Base-by-base conservation (phyloP, 192 early-diverging fungal genomes). In the Rhizophagus clarus region DNA sequence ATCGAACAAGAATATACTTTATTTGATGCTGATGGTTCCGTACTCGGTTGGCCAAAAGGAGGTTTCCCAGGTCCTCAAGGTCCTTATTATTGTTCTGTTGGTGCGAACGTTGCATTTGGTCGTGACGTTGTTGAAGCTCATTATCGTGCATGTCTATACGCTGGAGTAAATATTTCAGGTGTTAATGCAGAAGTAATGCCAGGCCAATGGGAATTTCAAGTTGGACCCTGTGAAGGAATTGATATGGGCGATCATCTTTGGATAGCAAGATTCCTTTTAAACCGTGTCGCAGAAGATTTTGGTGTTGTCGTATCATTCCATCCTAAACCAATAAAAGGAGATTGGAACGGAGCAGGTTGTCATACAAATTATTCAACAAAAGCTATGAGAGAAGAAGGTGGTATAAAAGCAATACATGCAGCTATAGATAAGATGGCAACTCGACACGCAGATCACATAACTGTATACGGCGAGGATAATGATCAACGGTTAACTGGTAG, bases 281-380 rank as follows among this genome's bases (percentile, higher is more conserved):
- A 88, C 26, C 88, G 88, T 64, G 88, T 89, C 14, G 82, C 88
- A 22, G 88, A 89, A 85, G 88, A 89, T 85, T 89, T 89, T 82
- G 87, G 85, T 69, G 77, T 89, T 60, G 80, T 82, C 3, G 88
- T 89, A 29, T 86, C 86, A 5, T 87, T 89, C 61, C 86, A 89
- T 83, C 88, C 88, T 47, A 89, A 89, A 82, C 88, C 88, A 80
- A 85, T 89, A 66, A 86, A 85, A 51, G 88, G 88, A 74, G 88
- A 89, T 60, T 89, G 88, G 88, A 89, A 89, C 24, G 88, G 88
- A 69, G 88, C 88, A n/a, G 88, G 88, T 69, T 87, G 88, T 72
- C 88, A 89, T 31, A 89, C 88, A 7, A 89, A 89, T 79, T 86
- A 82, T 77, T 89, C 88, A 47, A 89, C 88, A 26, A 56, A 67